Base-by-base conservation (phyloP, 441 rosid species). In the Raphanus hybrid region DNA sequence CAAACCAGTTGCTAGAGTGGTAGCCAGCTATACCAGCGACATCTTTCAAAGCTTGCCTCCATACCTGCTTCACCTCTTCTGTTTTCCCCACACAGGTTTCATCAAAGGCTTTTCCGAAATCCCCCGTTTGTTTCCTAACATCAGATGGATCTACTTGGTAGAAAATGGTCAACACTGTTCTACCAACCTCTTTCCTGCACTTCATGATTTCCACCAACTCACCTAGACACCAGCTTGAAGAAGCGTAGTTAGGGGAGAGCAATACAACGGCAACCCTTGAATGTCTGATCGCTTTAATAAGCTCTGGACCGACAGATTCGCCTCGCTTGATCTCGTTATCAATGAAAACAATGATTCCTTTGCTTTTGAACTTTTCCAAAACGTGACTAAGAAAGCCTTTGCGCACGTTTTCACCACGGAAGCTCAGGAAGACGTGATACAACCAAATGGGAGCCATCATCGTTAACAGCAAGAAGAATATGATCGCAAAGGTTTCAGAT, bases 191-290 rank as follows among this genome's bases (percentile, higher is more conserved):
- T 52, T 52, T 3, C 20, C 54, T 48, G 54, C 54, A 48, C 54
- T 48, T 48, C 54, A 52, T 52, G 23, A 52, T 52, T 6, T 52
- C 58, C 58, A 15, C 20, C 5, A 52, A 52, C 58, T 52, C 58
- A 52, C 14, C 58, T 3, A 52, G 4, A 15, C 58, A 52, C 58
- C 58, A 52, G 9, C 58, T 52, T 52, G 58, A 52, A 14, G 58
- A 52, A 14, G 58, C 58, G 3, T 52, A 52, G 20, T 72, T 60
- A 11, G 4, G 8, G 6, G 81, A 78, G 43, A 78, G 65, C 59
- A 78, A 41, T 6, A 77, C 60, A 1, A 75, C 2, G 0, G 70
- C 64, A 7, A 66, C 10, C 16, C 34, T 67, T 26, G 83, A 80
- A 16, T 61, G 67, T 50, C 52, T 55, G 14, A 52, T 52, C 58